These are phyloP conservation scores for Fusarium dimerum DNA, from an alignment of 2,329 filamentous ascomycete species.

Conservation along the genomic window DNA sequence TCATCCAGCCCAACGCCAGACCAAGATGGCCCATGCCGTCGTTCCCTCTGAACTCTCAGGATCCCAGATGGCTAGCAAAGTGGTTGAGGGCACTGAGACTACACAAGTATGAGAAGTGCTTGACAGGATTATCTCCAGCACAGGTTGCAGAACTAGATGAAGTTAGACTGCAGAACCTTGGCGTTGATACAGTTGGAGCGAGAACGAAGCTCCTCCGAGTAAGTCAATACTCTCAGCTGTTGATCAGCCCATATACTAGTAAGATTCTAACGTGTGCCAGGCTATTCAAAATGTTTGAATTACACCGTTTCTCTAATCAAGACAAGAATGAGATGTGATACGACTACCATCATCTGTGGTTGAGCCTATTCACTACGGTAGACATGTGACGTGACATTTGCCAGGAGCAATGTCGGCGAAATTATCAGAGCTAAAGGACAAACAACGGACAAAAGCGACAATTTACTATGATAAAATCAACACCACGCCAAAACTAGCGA, in stretches of 20 bases:
- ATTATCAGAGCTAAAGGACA: too few species aligned
- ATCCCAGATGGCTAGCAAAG: slow-evolving; percentile 27
- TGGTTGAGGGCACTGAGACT: slow-evolving; percentile 28
- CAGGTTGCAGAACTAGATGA: slow-evolving; percentile 21
- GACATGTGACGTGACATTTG: too few species aligned
- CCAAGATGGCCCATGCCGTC: slow-evolving; percentile 27
- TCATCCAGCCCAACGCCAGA: slow-evolving; percentile 23
- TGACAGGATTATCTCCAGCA: slow-evolving; percentile 23
- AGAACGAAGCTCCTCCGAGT: slow-evolving; percentile 28
- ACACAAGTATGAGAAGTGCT: slow-evolving; percentile 28
- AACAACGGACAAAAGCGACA: too few species aligned
- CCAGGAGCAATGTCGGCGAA: too few species aligned
- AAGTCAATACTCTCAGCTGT: slow-evolving; percentile 3
- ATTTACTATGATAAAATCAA: too few species aligned
- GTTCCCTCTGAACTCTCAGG: slow-evolving; percentile 23
- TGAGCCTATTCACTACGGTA: too few species aligned
- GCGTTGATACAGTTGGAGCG: slow-evolving; percentile 27
- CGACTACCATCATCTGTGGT: too few species aligned
- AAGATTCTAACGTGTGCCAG: slow-evolving; percentile 13
- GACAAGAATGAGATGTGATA: too few species aligned
- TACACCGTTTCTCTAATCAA: not conserved
- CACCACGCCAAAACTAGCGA: not conserved
- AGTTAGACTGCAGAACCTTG: slow-evolving; percentile 23
- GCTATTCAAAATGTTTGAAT: slow-evolving; percentile 22
- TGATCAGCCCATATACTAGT: not conserved